Evolutionary conservation across 768 basidiomycete species (phyloP).

Genomic region (Daedalea quercina): DNA sequence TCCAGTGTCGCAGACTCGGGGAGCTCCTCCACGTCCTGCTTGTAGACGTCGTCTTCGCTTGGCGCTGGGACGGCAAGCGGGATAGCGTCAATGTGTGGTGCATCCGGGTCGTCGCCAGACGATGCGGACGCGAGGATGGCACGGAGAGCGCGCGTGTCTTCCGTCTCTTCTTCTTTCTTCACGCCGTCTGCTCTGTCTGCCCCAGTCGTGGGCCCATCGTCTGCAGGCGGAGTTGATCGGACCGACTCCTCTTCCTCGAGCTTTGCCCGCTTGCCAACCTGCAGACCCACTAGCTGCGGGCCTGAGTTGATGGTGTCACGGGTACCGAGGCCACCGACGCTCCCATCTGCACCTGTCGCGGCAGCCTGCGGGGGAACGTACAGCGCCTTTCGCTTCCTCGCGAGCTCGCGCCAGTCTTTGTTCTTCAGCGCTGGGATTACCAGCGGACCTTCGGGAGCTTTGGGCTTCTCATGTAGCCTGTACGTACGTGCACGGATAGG

Average conservation of each 20-base stretch:
- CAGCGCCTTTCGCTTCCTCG: slow-evolving; percentile 55
- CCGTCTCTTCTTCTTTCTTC: slow-evolving; percentile 41
- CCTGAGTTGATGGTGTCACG: slow-evolving; percentile 73
- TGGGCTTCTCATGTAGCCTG: slow-evolving; percentile 41
- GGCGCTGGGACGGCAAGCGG: slow-evolving; percentile 32
- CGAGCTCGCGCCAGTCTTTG: slow-evolving; percentile 83
- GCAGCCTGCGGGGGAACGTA: slow-evolving; percentile 65
- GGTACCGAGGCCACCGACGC: slow-evolving; percentile 72
- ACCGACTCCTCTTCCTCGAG: slow-evolving; percentile 16
- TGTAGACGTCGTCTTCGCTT: slow-evolving; percentile 79
- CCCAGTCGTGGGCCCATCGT: slow-evolving; percentile 1
- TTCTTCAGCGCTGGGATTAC: slow-evolving; percentile 86
- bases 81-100: slow-evolving; percentile 53
- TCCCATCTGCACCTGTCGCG: slow-evolving; percentile 57
- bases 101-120: slow-evolving; percentile 30
- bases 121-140: slow-evolving; percentile 67
- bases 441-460: slow-evolving; percentile 51
- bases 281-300: slow-evolving; percentile 63
- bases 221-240: slow-evolving; percentile 9
- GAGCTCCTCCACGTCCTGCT: slow-evolving; percentile 75
- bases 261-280: slow-evolving; percentile 33
- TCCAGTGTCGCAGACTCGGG: slow-evolving; percentile 71
- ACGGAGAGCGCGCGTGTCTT: slow-evolving; percentile 76
- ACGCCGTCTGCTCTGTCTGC: slow-evolving; percentile 24
- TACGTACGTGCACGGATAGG: slow-evolving; percentile 14